phyloP scores from a whole-genome alignment of 192 early-diverging fungal species.

The Umbelopsis ramanniana region DNA sequence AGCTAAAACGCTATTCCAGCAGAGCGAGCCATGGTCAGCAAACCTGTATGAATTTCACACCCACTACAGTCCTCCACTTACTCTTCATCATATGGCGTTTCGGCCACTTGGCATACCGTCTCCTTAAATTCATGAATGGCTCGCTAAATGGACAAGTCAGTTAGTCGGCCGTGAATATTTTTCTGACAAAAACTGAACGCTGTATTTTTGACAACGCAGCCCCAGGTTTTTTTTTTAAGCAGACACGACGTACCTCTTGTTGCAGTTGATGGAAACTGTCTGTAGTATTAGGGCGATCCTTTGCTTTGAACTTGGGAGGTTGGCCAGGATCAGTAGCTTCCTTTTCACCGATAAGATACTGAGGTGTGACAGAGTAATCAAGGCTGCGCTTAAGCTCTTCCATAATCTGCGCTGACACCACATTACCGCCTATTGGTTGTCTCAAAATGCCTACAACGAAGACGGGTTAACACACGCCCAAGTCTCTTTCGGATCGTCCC shows the following conservation, averaged over 20 bases:
- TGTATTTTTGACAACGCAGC: background rate
- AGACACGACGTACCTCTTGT: slow-evolving; percentile 60
- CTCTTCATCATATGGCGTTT: slow-evolving; percentile 70
- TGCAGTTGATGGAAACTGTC: slow-evolving; percentile 75
- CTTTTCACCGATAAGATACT: slow-evolving; percentile 84
- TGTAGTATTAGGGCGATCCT: slow-evolving; percentile 62
- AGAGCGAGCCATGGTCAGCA: background rate
- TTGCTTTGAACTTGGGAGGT: slow-evolving; percentile 57
- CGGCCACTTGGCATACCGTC: slow-evolving; percentile 84
- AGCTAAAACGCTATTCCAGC: slow-evolving; percentile 46
- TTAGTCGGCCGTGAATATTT: background rate
- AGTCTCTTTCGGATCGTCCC: no score
- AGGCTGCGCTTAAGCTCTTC: slow-evolving; percentile 61
- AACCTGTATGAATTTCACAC: background rate
- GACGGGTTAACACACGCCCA: no score
- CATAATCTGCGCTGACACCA: slow-evolving; percentile 78
- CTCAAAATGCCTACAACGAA: slow-evolving; percentile 53
- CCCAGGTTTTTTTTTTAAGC: no score
- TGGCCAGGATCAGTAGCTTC: slow-evolving; percentile 70
- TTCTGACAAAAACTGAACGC: background rate
- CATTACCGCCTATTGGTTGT: slow-evolving; percentile 81
- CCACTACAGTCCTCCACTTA: slow-evolving; percentile 39
- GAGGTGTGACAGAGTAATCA: slow-evolving; percentile 73
- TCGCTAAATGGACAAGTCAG: slow-evolving; percentile 48
- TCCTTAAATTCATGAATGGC: slow-evolving; percentile 95